phyloP scores from a whole-genome alignment of 1,284 basidiomycete species.

The Rugosomyces carneus region DNA sequence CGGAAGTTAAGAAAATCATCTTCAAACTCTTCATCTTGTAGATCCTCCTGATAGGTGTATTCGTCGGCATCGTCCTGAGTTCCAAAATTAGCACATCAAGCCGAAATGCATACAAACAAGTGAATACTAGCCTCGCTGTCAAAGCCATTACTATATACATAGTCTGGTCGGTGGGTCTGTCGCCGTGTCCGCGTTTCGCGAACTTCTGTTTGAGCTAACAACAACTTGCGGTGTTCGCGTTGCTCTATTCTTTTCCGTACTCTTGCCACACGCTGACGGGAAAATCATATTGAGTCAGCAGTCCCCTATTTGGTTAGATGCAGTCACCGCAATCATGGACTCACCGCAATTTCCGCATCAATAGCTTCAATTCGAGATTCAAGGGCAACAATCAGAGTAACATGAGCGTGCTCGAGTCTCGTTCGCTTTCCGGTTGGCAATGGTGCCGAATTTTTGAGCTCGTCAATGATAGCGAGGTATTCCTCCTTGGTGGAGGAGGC shows the following conservation, averaged over 20 bases:
- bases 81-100: slow-evolving; percentile 26
- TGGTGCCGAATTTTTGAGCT: slow-evolving; percentile 49
- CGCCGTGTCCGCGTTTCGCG: slow-evolving; percentile 70
- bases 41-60: slow-evolving; percentile 57
- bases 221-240: slow-evolving; percentile 55
- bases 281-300: slow-evolving; percentile 8
- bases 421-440: slow-evolving; percentile 39
- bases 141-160: slow-evolving; percentile 63
- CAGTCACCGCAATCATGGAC: slow-evolving; percentile 23
- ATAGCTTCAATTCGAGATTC: slow-evolving; percentile 59
- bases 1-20: slow-evolving; percentile 39
- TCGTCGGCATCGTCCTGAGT: slow-evolving; percentile 60
- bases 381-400: slow-evolving; percentile 52
- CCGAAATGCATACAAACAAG: slow-evolving; percentile 14
- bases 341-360: slow-evolving; percentile 63
- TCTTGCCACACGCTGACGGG: slow-evolving; percentile 63
- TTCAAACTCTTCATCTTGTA: slow-evolving; percentile 53
- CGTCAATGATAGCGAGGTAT: slow-evolving; percentile 56
- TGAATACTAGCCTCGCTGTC: slow-evolving; percentile 51
- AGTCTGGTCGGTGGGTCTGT: slow-evolving; percentile 65
- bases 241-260: slow-evolving; percentile 64
- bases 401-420: slow-evolving; percentile 52
- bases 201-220: slow-evolving; percentile 67
- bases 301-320: slow-evolving; percentile 5
- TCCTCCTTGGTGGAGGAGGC: slow-evolving; percentile 65